phyloP scores from a whole-genome alignment of 1,284 basidiomycete genomes.

The Meripilus lineatus region DNA sequence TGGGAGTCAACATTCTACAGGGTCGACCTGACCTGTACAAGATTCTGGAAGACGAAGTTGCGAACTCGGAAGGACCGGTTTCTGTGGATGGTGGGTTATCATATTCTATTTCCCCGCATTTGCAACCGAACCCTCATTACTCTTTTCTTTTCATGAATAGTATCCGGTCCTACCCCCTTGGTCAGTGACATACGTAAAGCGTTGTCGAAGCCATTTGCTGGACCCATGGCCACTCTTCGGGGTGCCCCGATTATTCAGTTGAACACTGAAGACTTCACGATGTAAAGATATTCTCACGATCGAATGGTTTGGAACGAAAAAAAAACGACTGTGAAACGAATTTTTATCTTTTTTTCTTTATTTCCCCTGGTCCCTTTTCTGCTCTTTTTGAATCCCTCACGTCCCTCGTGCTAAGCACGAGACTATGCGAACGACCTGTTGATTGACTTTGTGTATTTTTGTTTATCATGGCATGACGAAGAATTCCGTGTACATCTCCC shows the following conservation, averaged over 20 bases:
- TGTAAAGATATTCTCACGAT: constrained; percentile 4
- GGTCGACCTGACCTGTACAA: constrained; percentile 25
- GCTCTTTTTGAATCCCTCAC: too few species aligned
- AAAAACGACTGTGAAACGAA: too few species aligned
- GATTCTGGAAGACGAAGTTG: constrained; percentile 23
- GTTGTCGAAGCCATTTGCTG: constrained; percentile 33
- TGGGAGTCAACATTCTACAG: constrained; percentile 4
- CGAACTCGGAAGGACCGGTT: constrained; percentile 18
- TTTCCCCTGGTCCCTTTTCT: too few species aligned
- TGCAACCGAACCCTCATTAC: constrained; percentile 4
- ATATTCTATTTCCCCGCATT: too few species aligned
- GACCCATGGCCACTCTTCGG: constrained; percentile 30
- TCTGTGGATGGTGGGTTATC: constrained; percentile 28
- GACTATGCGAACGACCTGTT: too few species aligned
- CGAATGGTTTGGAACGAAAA: neutral
- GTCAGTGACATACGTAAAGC: constrained; percentile 34
- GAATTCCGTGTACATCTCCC: too few species aligned
- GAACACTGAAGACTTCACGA: constrained; percentile 34
- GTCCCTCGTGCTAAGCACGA: too few species aligned
- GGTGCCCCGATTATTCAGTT: constrained; percentile 40
- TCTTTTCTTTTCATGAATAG: constrained; percentile 21
- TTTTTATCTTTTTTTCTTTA: too few species aligned
- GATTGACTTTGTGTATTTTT: too few species aligned
- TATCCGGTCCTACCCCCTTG: constrained; percentile 43
- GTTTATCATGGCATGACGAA: too few species aligned